Evolutionary conservation across 148 eudicot species (phyloP).

Genomic region (Vaccinium corymbosum): DNA sequence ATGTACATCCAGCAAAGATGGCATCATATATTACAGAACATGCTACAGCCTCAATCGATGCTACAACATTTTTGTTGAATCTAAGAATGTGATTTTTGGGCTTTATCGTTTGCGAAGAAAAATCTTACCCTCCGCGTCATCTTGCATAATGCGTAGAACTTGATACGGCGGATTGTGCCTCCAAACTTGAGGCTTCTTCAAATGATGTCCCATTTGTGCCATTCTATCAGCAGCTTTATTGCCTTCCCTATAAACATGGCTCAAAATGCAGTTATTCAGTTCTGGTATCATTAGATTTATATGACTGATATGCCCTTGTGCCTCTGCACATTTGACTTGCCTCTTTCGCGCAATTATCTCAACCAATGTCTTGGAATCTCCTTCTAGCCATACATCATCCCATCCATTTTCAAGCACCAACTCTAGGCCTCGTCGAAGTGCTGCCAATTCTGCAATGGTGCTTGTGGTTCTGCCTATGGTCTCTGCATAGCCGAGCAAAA

Average conservation of each 20-base stretch:
- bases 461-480: constrained; percentile 56
- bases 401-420: constrained; percentile 62
- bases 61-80: background rate
- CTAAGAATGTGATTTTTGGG: background rate
- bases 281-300: constrained; percentile 54
- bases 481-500: constrained; percentile 76
- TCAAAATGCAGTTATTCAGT: constrained; percentile 45
- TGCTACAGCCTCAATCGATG: background rate
- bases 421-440: constrained; percentile 77
- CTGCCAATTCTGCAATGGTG: constrained; percentile 65
- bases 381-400: constrained; percentile 77
- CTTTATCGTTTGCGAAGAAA: constrained; percentile 49
- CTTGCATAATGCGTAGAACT: constrained; percentile 52
- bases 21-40: background rate
- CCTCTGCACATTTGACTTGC: constrained; percentile 43
- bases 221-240: constrained; percentile 77
- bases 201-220: constrained; percentile 59
- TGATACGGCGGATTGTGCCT: constrained; percentile 43
- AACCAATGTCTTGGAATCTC: constrained; percentile 71
- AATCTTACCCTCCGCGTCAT: constrained; percentile 74
- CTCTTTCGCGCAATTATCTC: constrained; percentile 39
- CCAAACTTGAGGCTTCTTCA: constrained; percentile 63
- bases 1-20: background rate
- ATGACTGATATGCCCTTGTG: constrained; percentile 36
- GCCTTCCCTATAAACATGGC: constrained; percentile 80